These are phyloP conservation scores for Micractinium sp. DNA, from an alignment of 139 green algal genomes.

Conservation along the genomic window DNA sequence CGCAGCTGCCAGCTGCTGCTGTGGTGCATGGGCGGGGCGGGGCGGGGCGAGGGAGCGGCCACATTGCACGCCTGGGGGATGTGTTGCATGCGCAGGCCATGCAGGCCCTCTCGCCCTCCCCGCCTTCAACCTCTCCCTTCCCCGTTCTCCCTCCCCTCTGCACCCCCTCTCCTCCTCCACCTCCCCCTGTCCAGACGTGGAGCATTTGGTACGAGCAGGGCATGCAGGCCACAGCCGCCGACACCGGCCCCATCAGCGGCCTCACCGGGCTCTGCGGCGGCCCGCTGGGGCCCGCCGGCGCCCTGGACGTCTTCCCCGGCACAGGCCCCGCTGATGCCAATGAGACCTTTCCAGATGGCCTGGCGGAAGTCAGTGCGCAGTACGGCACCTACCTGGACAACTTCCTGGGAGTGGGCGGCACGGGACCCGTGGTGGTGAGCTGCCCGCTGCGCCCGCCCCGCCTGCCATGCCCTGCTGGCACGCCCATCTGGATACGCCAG, in stretches of 20 bases:
- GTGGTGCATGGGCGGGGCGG: no score
- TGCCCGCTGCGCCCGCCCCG: not conserved
- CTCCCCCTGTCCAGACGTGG: not conserved
- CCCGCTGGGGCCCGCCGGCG: not conserved
- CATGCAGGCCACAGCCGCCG: not conserved
- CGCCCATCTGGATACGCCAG: no score
- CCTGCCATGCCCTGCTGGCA: not conserved
- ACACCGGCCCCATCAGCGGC: constrained; percentile 22
- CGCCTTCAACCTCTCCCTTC: no score
- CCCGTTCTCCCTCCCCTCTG: not conserved
- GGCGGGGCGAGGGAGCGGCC: no score
- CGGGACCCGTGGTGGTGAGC: not conserved
- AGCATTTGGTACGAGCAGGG: constrained; percentile 4
- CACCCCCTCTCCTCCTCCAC: not conserved
- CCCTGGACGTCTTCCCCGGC: constrained; percentile 5
- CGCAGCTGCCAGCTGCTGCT: no score
- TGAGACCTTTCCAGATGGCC: not conserved
- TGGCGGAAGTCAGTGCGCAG: not conserved
- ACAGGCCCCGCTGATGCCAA: not conserved
- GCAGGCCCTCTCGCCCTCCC: no score
- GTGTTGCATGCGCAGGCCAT: not conserved
- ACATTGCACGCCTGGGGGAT: no score
- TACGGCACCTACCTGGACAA: constrained; percentile 19
- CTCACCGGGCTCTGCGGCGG: not conserved
- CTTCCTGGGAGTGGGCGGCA: constrained; percentile 7